Base-by-base conservation (phyloP, 164 flowering plant species). In the Platanus orientalis region DNA sequence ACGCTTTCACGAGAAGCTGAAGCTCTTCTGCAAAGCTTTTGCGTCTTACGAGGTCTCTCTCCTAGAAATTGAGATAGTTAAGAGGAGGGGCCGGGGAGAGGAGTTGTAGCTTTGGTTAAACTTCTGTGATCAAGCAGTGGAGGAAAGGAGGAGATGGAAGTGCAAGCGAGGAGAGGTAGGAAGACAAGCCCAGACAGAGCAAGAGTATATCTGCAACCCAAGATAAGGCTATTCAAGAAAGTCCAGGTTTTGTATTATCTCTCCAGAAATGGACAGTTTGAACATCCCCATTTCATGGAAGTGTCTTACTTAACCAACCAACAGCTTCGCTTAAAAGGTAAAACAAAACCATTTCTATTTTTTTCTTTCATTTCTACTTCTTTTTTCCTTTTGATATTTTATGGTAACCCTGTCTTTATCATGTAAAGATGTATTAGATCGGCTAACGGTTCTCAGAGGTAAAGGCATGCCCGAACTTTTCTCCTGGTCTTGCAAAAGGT, bases 401-500 rank as follows among this genome's bases (percentile, higher is more conserved):
- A 42, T 9, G 5, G 13, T 9, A 32, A n/a, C 39, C 10, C 10
- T 34, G 39, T 34, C 10, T 12, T 42, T 20, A 25, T 10, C n/a
- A 10, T 29, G 7, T 24, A 19, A 40, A 90, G 98, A 93, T 81
- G 83, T 93, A 0, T 69, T 82, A 67, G 89, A 90, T 19, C 66
- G 92, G 60, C 83, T 93, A 3, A 78, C 74, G 0, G 76, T 70
- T 45, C 83, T 90, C 0, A 81, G 98, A 76, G 98, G 98, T 24
- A 90, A 74, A 75, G 85, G 81, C 58, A 85, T 93, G 97, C 92
- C 96, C 4, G 77, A 85, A 10, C 79, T 83, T 24, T 93, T 87
- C 67, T 88, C 98, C 13, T 93, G 98, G 98, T 88, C 97, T 45
- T 54, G n/a, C n/a, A n/a, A n/a, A n/a, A n/a, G n/a, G n/a, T n/a